A percentile compares a stretch with the other conserved stretches of the same genome.
Conservation (phyloP, 1,139 yeast genomes). For the Debaryomyces psychrophilus region DNA sequence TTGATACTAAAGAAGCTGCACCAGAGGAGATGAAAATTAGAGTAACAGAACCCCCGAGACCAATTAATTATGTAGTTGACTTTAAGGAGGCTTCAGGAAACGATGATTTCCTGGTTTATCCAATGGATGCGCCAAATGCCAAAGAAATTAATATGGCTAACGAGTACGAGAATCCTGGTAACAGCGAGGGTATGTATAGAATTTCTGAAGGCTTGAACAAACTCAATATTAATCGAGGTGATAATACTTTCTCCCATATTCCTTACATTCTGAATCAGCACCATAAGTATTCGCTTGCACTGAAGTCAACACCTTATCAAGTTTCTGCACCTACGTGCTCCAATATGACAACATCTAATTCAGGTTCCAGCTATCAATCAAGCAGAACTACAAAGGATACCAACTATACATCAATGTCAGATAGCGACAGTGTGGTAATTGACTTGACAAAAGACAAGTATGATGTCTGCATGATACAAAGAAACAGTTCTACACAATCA, state of each 20-base stretch:
- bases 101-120: constrained; percentile 12
- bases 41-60: constrained; percentile 45
- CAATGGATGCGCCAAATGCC: neutral
- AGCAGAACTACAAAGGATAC: constrained; percentile 29
- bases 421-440: constrained; percentile 43
- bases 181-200: constrained; percentile 17
- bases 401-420: constrained; percentile 28
- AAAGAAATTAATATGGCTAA: neutral
- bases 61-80: constrained; percentile 44
- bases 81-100: constrained; percentile 37
- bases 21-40: constrained; percentile 5
- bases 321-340: constrained; percentile 6
- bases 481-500: constrained; percentile 38
- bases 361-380: constrained; percentile 36
- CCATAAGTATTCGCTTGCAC: neutral
- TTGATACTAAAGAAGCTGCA: neutral
- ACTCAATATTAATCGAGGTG: neutral
- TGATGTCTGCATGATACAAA: constrained; percentile 39
- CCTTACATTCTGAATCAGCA: neutral
- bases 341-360: constrained; percentile 16
- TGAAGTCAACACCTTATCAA: neutral
- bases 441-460: constrained; percentile 48
- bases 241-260: neutral
- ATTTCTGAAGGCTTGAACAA: neutral
- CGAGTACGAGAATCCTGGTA: neutral